These are phyloP conservation scores for Amphirosellinia nigrospora DNA, from an alignment of 495 filamentous ascomycete genomes.

Conservation along the genomic window DNA sequence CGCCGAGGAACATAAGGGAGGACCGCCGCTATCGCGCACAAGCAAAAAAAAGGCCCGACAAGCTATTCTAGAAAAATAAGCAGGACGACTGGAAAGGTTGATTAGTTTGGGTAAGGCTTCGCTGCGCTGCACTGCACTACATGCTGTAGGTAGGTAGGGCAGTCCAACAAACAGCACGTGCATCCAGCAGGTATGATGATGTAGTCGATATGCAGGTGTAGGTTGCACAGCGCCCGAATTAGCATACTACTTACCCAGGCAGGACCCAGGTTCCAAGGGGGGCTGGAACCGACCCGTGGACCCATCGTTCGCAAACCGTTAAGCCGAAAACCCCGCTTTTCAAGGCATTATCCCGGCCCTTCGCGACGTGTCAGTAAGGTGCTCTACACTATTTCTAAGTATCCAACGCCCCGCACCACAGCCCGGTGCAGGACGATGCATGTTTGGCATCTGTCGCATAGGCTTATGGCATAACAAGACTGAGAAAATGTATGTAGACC, in stretches of 20 bases:
- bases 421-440: neutral
- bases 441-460: neutral
- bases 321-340: neutral
- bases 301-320: slow-evolving; percentile 6
- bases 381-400: neutral
- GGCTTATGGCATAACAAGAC: neutral
- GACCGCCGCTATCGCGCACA: neutral
- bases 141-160: neutral
- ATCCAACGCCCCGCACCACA: slow-evolving; percentile 5
- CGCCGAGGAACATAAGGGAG: neutral
- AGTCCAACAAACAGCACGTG: slow-evolving; percentile 5
- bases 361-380: neutral
- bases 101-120: neutral
- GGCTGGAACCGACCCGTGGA: neutral
- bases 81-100: neutral
- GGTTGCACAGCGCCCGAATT: slow-evolving; percentile 16
- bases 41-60: neutral
- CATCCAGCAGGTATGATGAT: slow-evolving; percentile 25
- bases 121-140: neutral
- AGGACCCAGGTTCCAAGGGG: neutral
- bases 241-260: slow-evolving; percentile 8
- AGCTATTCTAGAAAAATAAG: neutral
- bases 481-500: neutral
- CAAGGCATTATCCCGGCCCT: neutral
- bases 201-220: slow-evolving; percentile 22